These are phyloP conservation scores for Saccharomyces pastorianus DNA, from an alignment of 1,139 yeast genomes.

Conservation along the genomic window DNA sequence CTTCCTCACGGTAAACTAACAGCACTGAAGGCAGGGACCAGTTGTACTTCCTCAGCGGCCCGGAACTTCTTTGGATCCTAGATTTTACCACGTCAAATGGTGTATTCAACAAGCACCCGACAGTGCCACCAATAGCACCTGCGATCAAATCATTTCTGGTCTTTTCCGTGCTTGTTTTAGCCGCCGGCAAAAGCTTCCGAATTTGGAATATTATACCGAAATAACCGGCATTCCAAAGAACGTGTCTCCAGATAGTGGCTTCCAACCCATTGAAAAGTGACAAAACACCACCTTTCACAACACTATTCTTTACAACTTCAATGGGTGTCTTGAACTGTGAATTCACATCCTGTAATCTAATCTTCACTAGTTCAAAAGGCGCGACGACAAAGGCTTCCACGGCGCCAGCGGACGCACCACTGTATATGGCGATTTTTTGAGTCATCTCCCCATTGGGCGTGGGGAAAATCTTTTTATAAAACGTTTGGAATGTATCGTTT, in stretches of 20 bases:
- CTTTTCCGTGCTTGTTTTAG: slow-evolving; percentile 60
- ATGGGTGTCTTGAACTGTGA: slow-evolving; percentile 78
- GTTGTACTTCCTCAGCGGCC: slow-evolving; percentile 60
- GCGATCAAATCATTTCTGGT: slow-evolving; percentile 81
- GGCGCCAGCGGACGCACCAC: slow-evolving; percentile 98
- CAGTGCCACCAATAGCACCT: slow-evolving; percentile 94
- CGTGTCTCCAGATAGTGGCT: slow-evolving; percentile 95
- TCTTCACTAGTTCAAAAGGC: slow-evolving; percentile 82
- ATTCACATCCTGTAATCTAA: slow-evolving; percentile 82
- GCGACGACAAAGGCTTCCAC: slow-evolving; percentile 94
- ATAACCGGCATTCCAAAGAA: slow-evolving; percentile 96
- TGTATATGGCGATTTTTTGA: slow-evolving; percentile 77
- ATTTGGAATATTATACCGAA: slow-evolving; percentile 91
- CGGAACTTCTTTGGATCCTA: slow-evolving; percentile 76
- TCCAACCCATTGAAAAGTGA: slow-evolving; percentile 93
- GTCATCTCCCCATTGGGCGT: slow-evolving; percentile 63
- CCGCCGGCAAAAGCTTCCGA: slow-evolving; percentile 68
- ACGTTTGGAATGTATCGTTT: slow-evolving; percentile 91
- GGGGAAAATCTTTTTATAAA: slow-evolving; percentile 52
- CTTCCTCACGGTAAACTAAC: slow-evolving; percentile 81
- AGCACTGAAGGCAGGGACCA: slow-evolving; percentile 84
- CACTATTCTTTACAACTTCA: slow-evolving; percentile 69
- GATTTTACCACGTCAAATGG: slow-evolving; percentile 98
- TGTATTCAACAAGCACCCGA: slow-evolving; percentile 88
- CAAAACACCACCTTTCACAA: slow-evolving; percentile 65